Percentiles rank a stretch among this genome's conserved stretches.
These are phyloP conservation scores for Candida easanensis DNA, from an alignment of 805 yeast genomes.

Conservation along the genomic window DNA sequence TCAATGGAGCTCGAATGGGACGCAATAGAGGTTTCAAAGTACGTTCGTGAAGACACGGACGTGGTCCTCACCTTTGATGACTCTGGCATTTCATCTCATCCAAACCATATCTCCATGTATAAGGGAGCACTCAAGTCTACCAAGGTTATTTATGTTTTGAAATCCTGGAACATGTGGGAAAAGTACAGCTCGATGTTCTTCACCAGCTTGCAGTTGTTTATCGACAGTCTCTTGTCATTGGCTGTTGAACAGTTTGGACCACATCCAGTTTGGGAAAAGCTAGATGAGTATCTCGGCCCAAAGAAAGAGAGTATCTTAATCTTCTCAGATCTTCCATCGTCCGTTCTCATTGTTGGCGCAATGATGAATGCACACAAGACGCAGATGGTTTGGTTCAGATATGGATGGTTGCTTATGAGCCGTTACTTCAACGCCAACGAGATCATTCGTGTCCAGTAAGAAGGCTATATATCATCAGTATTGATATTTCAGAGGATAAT, in stretches of 20 bases:
- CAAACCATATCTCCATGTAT: constrained; percentile 74
- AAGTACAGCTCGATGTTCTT: constrained; percentile 47
- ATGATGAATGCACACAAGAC: constrained; percentile 82
- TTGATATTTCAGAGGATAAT: no score
- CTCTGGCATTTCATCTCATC: constrained; percentile 78
- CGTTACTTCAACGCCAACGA: constrained; percentile 79
- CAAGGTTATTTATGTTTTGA: constrained; percentile 28
- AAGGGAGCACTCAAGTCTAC: constrained; percentile 35
- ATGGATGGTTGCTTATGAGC: constrained; percentile 79
- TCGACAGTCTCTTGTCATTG: not conserved
- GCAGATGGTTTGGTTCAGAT: constrained; percentile 95
- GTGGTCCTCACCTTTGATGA: constrained; percentile 77
- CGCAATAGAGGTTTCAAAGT: constrained; percentile 35
- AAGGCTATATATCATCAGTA: not conserved
- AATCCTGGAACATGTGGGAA: constrained; percentile 32
- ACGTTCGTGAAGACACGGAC: constrained; percentile 33
- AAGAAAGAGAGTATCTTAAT: constrained; percentile 27
- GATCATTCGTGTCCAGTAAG: constrained; percentile 30
- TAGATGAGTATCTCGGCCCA: not conserved
- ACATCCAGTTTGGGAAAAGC: not conserved
- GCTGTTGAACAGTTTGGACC: not conserved
- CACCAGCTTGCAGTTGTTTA: constrained; percentile 14
- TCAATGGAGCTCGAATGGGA: constrained; percentile 72
- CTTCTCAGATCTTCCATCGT: constrained; percentile 32
- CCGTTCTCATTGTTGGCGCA: constrained; percentile 48